Evolutionary conservation across 2,329 filamentous ascomycete genomes (phyloP).

Genomic region (Beauveria caledonica): DNA sequence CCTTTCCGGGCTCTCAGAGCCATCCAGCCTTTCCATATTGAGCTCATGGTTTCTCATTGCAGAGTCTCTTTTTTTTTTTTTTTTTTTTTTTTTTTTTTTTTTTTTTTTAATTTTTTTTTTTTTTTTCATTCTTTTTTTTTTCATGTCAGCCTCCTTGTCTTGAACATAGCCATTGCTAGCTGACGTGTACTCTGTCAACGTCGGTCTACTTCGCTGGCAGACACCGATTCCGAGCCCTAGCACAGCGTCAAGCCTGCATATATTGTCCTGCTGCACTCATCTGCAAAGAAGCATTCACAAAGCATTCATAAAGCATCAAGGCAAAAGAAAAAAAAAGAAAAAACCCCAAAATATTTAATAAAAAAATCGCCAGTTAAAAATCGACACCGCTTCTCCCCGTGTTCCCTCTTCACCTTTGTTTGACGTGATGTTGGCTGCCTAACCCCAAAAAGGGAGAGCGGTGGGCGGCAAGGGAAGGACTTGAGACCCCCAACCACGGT

Average conservation of each 20-base stretch:
- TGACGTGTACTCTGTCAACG: not conserved
- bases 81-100: not conserved
- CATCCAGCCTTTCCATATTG: too few relatives aligned
- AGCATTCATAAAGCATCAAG: too few relatives aligned
- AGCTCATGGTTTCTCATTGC: too few relatives aligned
- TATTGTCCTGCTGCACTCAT: not conserved
- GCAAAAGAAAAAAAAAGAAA: not conserved
- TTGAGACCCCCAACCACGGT: not conserved
- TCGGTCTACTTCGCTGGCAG: too few relatives aligned
- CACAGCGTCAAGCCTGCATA: not conserved
- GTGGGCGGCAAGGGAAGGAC: not conserved
- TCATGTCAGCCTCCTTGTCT: not conserved
- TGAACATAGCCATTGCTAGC: not conserved
- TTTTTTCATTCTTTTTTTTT: not conserved
- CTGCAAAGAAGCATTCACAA: too few relatives aligned
- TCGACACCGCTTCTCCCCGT: not conserved
- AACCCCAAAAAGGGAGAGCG: not conserved
- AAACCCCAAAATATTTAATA: too few relatives aligned
- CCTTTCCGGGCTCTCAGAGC: too few relatives aligned
- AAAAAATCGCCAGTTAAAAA: not conserved
- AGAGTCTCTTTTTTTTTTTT: not conserved
- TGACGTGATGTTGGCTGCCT: not conserved
- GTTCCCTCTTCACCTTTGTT: not conserved
- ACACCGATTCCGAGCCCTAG: not conserved
- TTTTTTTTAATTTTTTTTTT: not conserved